Percentiles rank a stretch among this genome's conserved stretches.
These are phyloP conservation scores for Solanum chiquidenum DNA, from an alignment of 257 asterid genomes.

Conservation along the genomic window DNA sequence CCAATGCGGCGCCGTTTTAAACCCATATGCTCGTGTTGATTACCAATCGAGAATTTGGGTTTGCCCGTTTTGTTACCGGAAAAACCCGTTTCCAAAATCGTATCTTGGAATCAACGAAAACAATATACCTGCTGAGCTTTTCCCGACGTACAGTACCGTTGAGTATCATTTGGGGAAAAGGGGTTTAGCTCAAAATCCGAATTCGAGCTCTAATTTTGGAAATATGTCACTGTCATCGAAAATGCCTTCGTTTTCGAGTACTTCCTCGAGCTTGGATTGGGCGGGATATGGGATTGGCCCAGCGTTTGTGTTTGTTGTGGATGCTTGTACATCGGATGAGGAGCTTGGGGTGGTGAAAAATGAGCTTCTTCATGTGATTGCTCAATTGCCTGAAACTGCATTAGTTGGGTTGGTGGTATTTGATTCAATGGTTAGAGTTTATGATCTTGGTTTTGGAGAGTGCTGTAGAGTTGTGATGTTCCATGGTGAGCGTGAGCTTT, in stretches of 20 bases:
- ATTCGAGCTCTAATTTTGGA: slow-evolving; percentile 21
- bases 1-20: slow-evolving; percentile 64
- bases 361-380: slow-evolving; percentile 58
- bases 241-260: slow-evolving; percentile 25
- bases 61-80: slow-evolving; percentile 68
- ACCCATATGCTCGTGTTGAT: slow-evolving; percentile 88
- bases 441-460: slow-evolving; percentile 74
- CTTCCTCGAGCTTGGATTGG: slow-evolving; percentile 30
- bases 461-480: slow-evolving; percentile 60
- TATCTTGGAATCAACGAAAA: slow-evolving; percentile 59
- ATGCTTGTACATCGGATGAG: slow-evolving; percentile 52
- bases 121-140: slow-evolving; percentile 90
- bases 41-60: slow-evolving; percentile 57
- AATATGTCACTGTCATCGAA: slow-evolving; percentile 35
- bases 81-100: slow-evolving; percentile 60
- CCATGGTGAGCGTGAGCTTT: slow-evolving; percentile 69
- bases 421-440: slow-evolving; percentile 76
- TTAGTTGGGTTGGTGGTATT: slow-evolving; percentile 85
- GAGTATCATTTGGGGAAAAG: slow-evolving; percentile 59
- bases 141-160: slow-evolving; percentile 87
- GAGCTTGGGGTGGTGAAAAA: slow-evolving; percentile 61
- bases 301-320: slow-evolving; percentile 83
- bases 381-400: slow-evolving; percentile 70
- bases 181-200: slow-evolving; percentile 12
- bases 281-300: slow-evolving; percentile 43